phyloP scores from a whole-genome alignment of 2,329 filamentous ascomycete genomes.

The Coniochaeta hoffmannii region DNA sequence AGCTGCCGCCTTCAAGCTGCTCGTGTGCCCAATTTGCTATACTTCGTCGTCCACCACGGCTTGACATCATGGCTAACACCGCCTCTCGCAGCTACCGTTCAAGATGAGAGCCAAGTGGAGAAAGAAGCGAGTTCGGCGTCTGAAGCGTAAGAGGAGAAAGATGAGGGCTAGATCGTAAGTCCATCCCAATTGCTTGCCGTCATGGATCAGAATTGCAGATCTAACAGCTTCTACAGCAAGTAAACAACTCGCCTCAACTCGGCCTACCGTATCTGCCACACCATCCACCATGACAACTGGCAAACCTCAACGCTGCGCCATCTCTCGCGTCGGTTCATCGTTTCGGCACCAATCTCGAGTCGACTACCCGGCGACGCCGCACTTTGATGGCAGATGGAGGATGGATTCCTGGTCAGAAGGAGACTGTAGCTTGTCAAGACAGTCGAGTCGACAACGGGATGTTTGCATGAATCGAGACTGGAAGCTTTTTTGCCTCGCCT shows the following conservation, averaged over 20 bases:
- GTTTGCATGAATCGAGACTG: background rate
- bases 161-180: constrained; percentile 94
- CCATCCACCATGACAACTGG: constrained; percentile 22
- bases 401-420: background rate
- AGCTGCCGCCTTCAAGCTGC: background rate
- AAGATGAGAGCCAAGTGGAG: constrained; percentile 97
- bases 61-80: constrained; percentile 10
- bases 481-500: constrained; percentile 4
- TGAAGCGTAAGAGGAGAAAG: constrained; percentile 99
- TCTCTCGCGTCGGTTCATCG: background rate
- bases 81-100: constrained; percentile 30
- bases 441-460: constrained; percentile 3
- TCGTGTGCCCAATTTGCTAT: background rate
- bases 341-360: background rate
- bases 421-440: constrained; percentile 1
- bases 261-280: constrained; percentile 36
- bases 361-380: background rate
- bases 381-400: constrained; percentile 3
- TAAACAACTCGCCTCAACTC: constrained; percentile 61
- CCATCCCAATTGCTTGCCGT: constrained; percentile 13
- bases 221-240: constrained; percentile 47
- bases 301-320: constrained; percentile 9
- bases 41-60: background rate
- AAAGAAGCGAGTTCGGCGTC: constrained; percentile 98
- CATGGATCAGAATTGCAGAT: constrained; percentile 4